Evolutionary conservation across 1,284 basidiomycete species (phyloP), one percentile per base, ranked within the genome.

Genomic region (Ganoderma leucocontextum): DNA sequence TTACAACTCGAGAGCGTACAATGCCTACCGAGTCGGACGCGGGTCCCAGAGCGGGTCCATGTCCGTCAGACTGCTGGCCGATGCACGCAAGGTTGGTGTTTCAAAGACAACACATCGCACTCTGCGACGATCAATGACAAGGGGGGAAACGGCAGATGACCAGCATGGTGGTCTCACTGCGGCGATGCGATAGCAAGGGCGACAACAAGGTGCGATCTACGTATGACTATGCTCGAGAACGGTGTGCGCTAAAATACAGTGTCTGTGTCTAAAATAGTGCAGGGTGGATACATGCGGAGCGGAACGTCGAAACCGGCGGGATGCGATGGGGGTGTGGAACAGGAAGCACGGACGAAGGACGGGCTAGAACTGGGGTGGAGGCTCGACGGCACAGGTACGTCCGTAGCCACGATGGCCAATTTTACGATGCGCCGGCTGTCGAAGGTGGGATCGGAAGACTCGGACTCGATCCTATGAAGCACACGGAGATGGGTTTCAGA

Each of bases 381-480:
- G 36, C 33, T 29, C 15, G 63, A 58, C 9, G 65, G 53, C 15
- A 70, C 68, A 29, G 78, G 78, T 49, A 75, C 73, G 72, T 89
- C 86, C 39, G 79, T 81, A 47, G 85, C 87, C 15, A 85, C 83
- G 64, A 87, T 84, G 41, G 79, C 80, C 36, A 89, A 76, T 64
- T 80, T 80, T 33, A 85, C 83, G 66, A 89, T 87, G 65, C 78
- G 82, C 47, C 86, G 80, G 75, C 82, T 86, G 77, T 88, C 86
- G 41, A 80, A 58, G 17, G 65, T 67, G 22, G 72, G 72, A 49
- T 84, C 78, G 8, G 78, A 58, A 19, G 80, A 82, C 71, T 82
- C 80, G 3, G 86, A 85, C 72, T 85, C 82, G 68, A 87, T 87
- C 64, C 87, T 87, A 35, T 66, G 60, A 69, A 44, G 60, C 57